Evolutionary conservation across 2,329 filamentous ascomycete genomes (phyloP), one percentile per base, ranked within the genome.

Genomic region (Colletotrichum orchidophilum): DNA sequence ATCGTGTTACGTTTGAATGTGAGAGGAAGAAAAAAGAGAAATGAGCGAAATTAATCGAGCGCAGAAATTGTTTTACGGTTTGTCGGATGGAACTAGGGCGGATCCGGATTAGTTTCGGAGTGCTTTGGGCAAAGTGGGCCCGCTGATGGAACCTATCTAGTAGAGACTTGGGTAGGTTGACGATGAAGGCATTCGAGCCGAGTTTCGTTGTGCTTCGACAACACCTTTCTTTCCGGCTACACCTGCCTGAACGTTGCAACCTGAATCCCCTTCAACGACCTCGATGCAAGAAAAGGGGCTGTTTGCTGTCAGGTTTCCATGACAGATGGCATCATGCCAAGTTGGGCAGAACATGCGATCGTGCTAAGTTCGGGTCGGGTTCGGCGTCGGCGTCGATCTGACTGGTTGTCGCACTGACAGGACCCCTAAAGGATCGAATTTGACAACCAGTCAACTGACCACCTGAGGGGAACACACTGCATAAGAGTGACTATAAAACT

Each of bases 1-100:
- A 72, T 72, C 35, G 61, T 58, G 66, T 72, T 72, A 60, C 70
- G 60, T 50, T 54, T 67, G 64, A 68, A 72, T 72, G 35, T 70
- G n/a, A 62, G 60, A 52, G 42, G 18, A 60, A 26, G 8, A 35
- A 15, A n/a, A 33, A 49, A 27, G 15, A 31, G 2, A 7, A 52
- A 53, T n/a, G n/a, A n/a, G n/a, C n/a, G 27, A 26, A 13, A 46
- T 46, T 6, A 55, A 33, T 58, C 46, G 33, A 68, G 52, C 66
- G 58, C 57, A 63, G 64, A 69, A 69, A 71, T 59, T 18, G 27
- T 68, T 68, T 68, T 69, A 59, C 53, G 35, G 27, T 63, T 29
- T 35, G 33, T 42, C 21, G 13, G 6, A 50, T 39, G 53, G 64
- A 39, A 42, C 69, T 71, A 71, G 46, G 29, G 42, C 59, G 46